phyloP scores from a whole-genome alignment of 306 rosid genomes.

The Quercus engelmannii region DNA sequence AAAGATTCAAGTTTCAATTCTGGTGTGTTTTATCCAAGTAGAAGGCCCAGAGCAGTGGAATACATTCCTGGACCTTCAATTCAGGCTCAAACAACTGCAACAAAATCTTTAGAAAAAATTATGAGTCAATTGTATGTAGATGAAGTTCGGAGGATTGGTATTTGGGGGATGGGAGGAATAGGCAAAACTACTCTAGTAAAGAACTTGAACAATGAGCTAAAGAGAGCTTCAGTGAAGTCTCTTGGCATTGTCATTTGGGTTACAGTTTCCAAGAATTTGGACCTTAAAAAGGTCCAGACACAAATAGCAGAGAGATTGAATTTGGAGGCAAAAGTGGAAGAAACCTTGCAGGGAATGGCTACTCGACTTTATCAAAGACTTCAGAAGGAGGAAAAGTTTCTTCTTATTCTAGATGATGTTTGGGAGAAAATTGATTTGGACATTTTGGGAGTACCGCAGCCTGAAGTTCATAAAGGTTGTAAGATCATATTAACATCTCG shows the following conservation, averaged over 20 bases:
- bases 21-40: too few relatives aligned
- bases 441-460: conserved; percentile 9
- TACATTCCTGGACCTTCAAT: background rate
- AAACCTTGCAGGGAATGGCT: conserved; percentile 14
- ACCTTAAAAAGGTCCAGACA: background rate
- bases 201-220: conserved; percentile 18
- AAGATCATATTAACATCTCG: conserved; percentile 23
- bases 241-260: conserved; percentile 21
- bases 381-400: background rate
- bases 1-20: too few relatives aligned
- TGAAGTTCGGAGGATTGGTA: background rate
- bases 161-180: conserved; percentile 23
- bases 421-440: conserved; percentile 20
- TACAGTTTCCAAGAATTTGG: conserved; percentile 7
- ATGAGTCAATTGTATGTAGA: background rate
- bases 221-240: background rate
- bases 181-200: conserved; percentile 22
- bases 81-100: background rate
- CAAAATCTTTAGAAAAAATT: background rate
- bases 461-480: conserved; percentile 7
- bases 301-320: conserved; percentile 8
- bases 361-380: background rate
- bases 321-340: conserved; percentile 8
- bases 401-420: conserved; percentile 12
- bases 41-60: background rate